Evolutionary conservation across 2,329 filamentous ascomycete species (phyloP).

Genomic region (Coniochaeta hoffmannii): DNA sequence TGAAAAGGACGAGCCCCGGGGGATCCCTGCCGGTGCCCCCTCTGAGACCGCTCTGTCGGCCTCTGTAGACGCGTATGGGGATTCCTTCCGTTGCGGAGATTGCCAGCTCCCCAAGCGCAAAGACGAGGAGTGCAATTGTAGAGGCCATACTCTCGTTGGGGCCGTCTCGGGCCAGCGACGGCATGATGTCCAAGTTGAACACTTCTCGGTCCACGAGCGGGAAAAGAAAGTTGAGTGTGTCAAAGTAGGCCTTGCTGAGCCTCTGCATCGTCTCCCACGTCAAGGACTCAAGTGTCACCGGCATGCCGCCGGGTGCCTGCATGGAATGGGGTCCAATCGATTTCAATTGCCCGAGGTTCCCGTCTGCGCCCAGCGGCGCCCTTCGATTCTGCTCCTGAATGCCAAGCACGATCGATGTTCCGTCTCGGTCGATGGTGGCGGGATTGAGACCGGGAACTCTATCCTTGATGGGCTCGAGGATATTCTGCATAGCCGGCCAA

Average conservation of each 20-base stretch:
- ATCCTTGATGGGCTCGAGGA: constrained; percentile 25
- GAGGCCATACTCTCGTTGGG: constrained; percentile 42
- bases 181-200: constrained; percentile 41
- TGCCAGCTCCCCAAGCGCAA: constrained; percentile 52
- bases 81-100: constrained; percentile 40
- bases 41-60: constrained; percentile 41
- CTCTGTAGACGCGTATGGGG: constrained; percentile 35
- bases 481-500: constrained; percentile 37
- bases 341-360: neutral
- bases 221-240: constrained; percentile 50
- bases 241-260: constrained; percentile 48
- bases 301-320: neutral
- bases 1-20: constrained; percentile 52
- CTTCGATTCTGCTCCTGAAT: constrained; percentile 14
- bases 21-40: constrained; percentile 41
- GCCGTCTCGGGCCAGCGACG: constrained; percentile 35
- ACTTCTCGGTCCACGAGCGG: constrained; percentile 50
- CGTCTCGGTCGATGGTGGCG: constrained; percentile 25
- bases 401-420: constrained; percentile 25
- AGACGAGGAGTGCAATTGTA: constrained; percentile 47
- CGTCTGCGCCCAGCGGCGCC: neutral
- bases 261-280: constrained; percentile 41
- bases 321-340: constrained; percentile 3
- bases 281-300: constrained; percentile 19
- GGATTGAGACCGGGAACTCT: constrained; percentile 24